These are phyloP conservation scores for Psidium friedrichsthalianum DNA, from an alignment of 345 rosid species.

Conservation along the genomic window DNA sequence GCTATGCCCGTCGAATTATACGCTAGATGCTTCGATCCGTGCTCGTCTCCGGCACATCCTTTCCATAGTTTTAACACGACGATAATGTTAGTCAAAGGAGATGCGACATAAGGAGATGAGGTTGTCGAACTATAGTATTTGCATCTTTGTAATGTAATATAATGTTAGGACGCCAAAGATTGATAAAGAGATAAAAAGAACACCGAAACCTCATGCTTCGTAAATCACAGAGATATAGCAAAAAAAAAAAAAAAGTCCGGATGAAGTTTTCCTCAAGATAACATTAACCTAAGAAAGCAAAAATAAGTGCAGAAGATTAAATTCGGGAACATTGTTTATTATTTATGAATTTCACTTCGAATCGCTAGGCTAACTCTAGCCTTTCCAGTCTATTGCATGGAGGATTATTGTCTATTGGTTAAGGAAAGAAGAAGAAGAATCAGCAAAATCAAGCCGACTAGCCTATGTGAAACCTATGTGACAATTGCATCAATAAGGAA, in stretches of 20 bases:
- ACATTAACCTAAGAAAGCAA: background rate
- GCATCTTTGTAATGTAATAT: background rate
- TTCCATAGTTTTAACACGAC: background rate
- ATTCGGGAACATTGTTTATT: background rate
- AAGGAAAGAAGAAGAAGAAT: no score
- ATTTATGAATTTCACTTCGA: no score
- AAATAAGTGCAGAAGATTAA: background rate
- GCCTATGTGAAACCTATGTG: no score
- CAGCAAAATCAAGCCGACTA: no score
- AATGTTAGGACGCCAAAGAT: background rate
- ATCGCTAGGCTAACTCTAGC: no score
- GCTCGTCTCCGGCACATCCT: background rate
- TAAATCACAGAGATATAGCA: background rate
- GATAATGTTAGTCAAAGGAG: background rate
- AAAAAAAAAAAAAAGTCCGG: background rate
- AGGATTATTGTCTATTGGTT: no score
- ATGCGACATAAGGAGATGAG: background rate
- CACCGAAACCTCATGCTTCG: background rate
- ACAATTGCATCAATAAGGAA: no score
- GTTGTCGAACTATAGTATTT: background rate
- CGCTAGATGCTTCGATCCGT: background rate
- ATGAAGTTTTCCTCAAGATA: background rate
- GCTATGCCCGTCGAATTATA: background rate
- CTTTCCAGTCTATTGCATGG: no score
- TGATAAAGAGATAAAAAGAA: background rate